Conservation (phyloP, 306 rosid species). For the Urtica urens region DNA sequence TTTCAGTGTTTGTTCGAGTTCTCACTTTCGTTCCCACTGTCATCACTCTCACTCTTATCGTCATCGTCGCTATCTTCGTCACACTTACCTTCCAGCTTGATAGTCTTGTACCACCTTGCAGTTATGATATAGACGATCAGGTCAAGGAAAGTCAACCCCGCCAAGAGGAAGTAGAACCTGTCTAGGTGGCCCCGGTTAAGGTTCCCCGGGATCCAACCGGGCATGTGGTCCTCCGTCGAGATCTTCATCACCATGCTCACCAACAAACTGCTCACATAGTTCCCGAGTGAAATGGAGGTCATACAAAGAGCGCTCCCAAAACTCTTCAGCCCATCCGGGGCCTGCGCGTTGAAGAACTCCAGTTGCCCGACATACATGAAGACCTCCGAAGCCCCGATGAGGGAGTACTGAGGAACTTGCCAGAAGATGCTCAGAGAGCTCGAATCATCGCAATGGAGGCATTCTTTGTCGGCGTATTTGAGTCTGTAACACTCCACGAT, state of each 20-base stretch:
- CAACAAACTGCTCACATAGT: conserved; percentile 83
- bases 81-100: conserved; percentile 55
- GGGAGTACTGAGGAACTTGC: conserved; percentile 93
- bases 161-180: conserved; percentile 88
- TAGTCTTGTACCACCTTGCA: conserved; percentile 90
- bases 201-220: conserved; percentile 98
- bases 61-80: conserved; percentile 1
- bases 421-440: conserved; percentile 89
- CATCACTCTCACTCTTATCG: too few relatives aligned
- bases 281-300: conserved; percentile 96
- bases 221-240: conserved; percentile 81
- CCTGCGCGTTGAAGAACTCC: conserved; percentile 95
- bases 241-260: conserved; percentile 92
- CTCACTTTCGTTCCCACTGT: conserved; percentile 18
- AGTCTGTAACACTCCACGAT: conserved; percentile 82
- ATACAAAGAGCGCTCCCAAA: conserved; percentile 96
- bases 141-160: conserved; percentile 70
- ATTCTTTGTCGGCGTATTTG: conserved; percentile 50
- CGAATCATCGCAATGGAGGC: conserved; percentile 53
- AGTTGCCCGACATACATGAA: conserved; percentile 97
- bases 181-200: conserved; percentile 92
- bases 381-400: conserved; percentile 95
- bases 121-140: conserved; percentile 53
- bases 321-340: conserved; percentile 95
- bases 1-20: conserved; percentile 14